Base-by-base conservation (phyloP, 2,329 filamentous ascomycete species). In the Lecanosticta acicola region DNA sequence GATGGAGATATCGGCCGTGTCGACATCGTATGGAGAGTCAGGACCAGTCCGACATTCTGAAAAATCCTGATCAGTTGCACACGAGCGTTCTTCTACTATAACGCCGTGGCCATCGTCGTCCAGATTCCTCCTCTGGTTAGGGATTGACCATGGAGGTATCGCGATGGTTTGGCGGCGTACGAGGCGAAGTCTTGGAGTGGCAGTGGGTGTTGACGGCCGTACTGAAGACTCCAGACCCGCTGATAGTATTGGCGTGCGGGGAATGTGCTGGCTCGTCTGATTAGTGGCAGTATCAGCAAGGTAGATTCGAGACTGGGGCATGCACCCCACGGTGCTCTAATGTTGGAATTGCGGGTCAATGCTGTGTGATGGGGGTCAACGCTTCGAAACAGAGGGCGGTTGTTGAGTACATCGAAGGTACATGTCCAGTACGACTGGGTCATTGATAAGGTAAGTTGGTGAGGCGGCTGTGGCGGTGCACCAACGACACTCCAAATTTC, bases 281-380 rank as follows among this genome's bases (percentile, higher is more conserved):
- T 5, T 29, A 11, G 11, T 29, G 24, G 24, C 24, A 11, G 11
- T 11, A n/a, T n/a, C n/a, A n/a, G n/a, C n/a, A n/a, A 7, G 24
- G 11, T 5, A 29, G 5, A 11, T 29, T 29, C 7, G 24, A 29
- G 24, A 29, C 24, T 9, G 18, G 34, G 16, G 19, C 36, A 53
- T 53, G 50, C 39, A 49, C 46, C 44, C 46, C 50, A 49, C 48
- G 39, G 38, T 16, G 16, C 39, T 43, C 42, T 48, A 44, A 48
- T 53, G 51, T 55, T 48, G 40, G 40, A 39, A 24, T 51, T 48
- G 54, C 53, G 54, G 51, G 45, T 40, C 52, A 40, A 43, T 45
- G 40, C 44, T 45, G 45, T 44, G 34, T 39, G 24, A 42, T 39
- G 42, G 42, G 47, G 35, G 43, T 48, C 45, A 45, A 42, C 37